These are phyloP conservation scores for Boletus rubroflammeus DNA, from an alignment of 768 basidiomycete genomes.

Conservation along the genomic window DNA sequence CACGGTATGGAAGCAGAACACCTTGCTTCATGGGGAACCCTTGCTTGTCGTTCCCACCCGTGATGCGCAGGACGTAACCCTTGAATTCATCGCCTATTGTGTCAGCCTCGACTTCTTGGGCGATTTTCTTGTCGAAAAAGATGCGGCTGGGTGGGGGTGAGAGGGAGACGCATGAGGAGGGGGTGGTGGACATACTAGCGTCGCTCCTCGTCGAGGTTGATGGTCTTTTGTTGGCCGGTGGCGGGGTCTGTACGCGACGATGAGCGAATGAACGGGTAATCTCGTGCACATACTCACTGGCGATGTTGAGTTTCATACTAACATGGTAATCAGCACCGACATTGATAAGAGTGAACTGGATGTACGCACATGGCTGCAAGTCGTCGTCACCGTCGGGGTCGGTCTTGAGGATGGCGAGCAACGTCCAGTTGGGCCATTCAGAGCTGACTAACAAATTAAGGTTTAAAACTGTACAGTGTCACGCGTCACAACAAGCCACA, in stretches of 20 bases:
- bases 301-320: conserved; percentile 97
- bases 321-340: conserved; percentile 1
- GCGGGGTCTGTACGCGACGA: conserved; percentile 68
- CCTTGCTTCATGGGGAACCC: conserved; percentile 99
- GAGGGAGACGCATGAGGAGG: not conserved
- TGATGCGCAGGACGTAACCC: conserved; percentile 95
- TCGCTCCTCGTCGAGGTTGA: conserved; percentile 92
- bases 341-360: not conserved
- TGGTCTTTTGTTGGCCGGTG: conserved; percentile 94
- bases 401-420: conserved; percentile 21
- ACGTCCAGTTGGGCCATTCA: not conserved
- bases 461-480: conserved; percentile 61
- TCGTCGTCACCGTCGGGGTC: conserved; percentile 42
- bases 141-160: conserved; percentile 58
- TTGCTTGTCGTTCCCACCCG: conserved; percentile 97
- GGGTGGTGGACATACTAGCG: conserved; percentile 52
- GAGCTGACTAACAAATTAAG: conserved; percentile 41
- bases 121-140: conserved; percentile 97
- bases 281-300: conserved; percentile 56
- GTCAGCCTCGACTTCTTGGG: conserved; percentile 92
- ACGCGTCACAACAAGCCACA: conserved; percentile 26
- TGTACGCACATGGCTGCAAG: conserved; percentile 28
- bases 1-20: conserved; percentile 92
- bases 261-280: conserved; percentile 8
- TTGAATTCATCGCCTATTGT: conserved; percentile 93